Base-by-base conservation (phyloP, 2,329 filamentous ascomycete genomes). In the Xylariales sp. region DNA sequence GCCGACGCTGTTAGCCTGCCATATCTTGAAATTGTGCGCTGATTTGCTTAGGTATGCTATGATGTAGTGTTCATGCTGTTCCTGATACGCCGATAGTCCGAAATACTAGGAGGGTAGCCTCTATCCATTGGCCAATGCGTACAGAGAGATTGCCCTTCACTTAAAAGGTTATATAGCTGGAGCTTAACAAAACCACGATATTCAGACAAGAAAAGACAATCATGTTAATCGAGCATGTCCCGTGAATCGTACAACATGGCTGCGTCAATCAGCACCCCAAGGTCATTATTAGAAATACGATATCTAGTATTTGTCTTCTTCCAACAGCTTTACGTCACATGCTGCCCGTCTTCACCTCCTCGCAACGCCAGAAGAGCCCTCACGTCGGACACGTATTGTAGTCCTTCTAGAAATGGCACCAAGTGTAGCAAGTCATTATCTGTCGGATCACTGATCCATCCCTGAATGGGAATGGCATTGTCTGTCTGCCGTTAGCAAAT, bases 361-460 rank as follows among this genome's bases (percentile, higher is more conserved):
- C 95, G 89, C 74, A 99, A 84, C 64, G 94, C 94, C 76, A 99
- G 85, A 71, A 98, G 84, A 56, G 96, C 94, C 75, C 96, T 88
- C 67, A 99, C 95, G 81, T 99, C 96, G 60, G 95, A 97, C 73
- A 96, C 94, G 81, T 98, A 97, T 83, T 98, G 96, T 76, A 99
- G 83, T 18, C 93, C 96, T 82, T 99, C 96, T 52, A 99, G 85
- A 75, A 98, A 85, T 39, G 96, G 96, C 66, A 99, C 90, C 68
- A 99, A 86, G 80, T 98, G 93, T 80, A 98, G 86, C 72, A 99
- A 85, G 78, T 97, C 95, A 78, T 94, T 96, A 81, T 99, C 96
- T 32, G 96, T 98, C 28, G 96, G 96, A 82, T 99, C 96, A 80
- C 91, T 97, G 82, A 99, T 98, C 96, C 96, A 99, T 77, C 96